Evolutionary conservation across 371 early-diverging fungal genomes (phyloP).

Genomic region (Saksenaea oblongispora): DNA sequence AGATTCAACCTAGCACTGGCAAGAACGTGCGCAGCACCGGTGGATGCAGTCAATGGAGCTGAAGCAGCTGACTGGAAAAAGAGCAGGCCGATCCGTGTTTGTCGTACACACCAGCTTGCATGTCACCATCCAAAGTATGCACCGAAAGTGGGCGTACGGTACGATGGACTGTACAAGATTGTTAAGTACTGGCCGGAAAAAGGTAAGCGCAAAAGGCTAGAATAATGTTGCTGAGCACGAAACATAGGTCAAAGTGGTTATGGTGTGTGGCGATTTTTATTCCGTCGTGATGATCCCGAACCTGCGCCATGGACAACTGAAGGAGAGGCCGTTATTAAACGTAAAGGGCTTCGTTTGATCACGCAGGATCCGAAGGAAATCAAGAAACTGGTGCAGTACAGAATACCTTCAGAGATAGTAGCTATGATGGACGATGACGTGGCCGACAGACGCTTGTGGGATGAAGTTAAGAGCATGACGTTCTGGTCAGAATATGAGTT

Average conservation of each 20-base stretch:
- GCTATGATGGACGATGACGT: slow-evolving; percentile 39
- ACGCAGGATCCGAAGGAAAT: not conserved
- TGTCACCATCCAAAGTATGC: slow-evolving; percentile 50
- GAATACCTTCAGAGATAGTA: slow-evolving; percentile 18
- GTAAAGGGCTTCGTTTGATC: slow-evolving; percentile 36
- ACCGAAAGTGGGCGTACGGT: slow-evolving; percentile 48
- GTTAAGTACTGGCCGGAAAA: slow-evolving; percentile 63
- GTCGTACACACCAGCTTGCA: slow-evolving; percentile 45
- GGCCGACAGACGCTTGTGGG: slow-evolving; percentile 43
- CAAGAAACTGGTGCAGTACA: slow-evolving; percentile 17
- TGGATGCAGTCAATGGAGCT: slow-evolving; percentile 42
- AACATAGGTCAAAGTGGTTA: slow-evolving; percentile 15
- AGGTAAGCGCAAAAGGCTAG: slow-evolving; percentile 24
- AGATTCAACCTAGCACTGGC: slow-evolving; percentile 58
- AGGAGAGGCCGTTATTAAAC: slow-evolving; percentile 15
- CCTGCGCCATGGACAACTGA: slow-evolving; percentile 65
- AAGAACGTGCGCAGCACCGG: slow-evolving; percentile 50
- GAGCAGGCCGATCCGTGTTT: slow-evolving; percentile 59
- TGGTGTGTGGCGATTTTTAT: slow-evolving; percentile 54
- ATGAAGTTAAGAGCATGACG: slow-evolving; percentile 20
- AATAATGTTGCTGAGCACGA: not conserved
- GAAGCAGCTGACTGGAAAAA: slow-evolving; percentile 56
- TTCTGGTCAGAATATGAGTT: slow-evolving; percentile 47
- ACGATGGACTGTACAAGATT: slow-evolving; percentile 70
- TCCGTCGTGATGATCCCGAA: slow-evolving; percentile 65